Evolutionary conservation across 805 yeast genomes (phyloP), one percentile per base, ranked within the genome.

Genomic region (Ogataea haglerorum): DNA sequence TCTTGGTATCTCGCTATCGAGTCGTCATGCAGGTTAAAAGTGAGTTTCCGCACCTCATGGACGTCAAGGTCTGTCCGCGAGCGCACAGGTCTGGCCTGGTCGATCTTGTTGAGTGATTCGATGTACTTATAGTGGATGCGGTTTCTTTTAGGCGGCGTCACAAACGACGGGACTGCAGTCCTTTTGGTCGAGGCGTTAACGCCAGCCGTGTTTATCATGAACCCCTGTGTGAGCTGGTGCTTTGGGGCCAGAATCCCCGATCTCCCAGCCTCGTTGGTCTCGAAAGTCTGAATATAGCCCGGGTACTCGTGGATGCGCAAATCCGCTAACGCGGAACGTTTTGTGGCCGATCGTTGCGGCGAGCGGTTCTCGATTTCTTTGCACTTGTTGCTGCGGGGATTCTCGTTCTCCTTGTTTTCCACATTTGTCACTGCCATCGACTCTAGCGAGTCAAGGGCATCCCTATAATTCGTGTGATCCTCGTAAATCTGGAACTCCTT

Each of bases 91-190:
- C 41, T 14, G 10, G 9, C 14, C 25, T 16, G 30, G 13, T 30
- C 19, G 7, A 21, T 22, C 14, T 16, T 14, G 18, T 39, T 25
- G 3, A 51, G 31, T 1, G 54, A 41, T 17, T 40, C 38, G n/a
- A 51, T 42, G 37, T 48, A 51, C n/a, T 36, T 40, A 36, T 51
- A 53, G 5, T 39, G 45, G 13, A 46, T 36, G 23, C 46, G 37
- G 23, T 50, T 31, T 12, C 19, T 36, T 25, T 53, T 53, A 2
- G 57, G 57, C 4, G 57, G 57, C 4, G 57, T 53, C 24, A 51
- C 43, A 25, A 41, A 53, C 6, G 56, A 53, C 9, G 57, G 57
- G 12, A 52, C 33, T 7, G 40, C 41, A 24, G 14, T 10, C 2
- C 21, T 15, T n/a, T 26, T 31, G 21, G 21, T 19, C 21, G 21